Evolutionary conservation across 768 basidiomycete genomes (phyloP), one percentile per base, ranked within the genome.

Genomic region (Mycena capillaripes): DNA sequence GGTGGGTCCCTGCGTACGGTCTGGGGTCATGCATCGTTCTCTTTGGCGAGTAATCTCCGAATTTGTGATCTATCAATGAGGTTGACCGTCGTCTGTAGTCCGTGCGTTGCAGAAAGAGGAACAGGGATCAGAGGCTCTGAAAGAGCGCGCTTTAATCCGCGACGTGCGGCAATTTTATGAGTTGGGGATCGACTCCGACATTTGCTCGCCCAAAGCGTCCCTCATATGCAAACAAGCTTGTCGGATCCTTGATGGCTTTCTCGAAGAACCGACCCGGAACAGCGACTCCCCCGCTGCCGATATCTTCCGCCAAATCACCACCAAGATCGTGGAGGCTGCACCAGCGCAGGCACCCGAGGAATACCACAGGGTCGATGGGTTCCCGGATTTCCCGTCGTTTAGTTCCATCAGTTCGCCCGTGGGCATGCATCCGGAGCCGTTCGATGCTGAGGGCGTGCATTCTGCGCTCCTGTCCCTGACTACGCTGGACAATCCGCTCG

Each of bases 311-410:
- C 55, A 58, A 9, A 57, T 66, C 44, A 66, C 65, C 30, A 66
- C 56, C 17, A 46, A 38, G 32, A 57, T 66, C 30, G 34, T 34
- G 23, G 17, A 55, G 12, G 56, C 56, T 6, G 56, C 56, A 29
- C 56, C 56, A 40, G 23, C 53, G 29, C 53, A 30, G 4, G 34
- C 48, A 16, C 34, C 19, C 4, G 65, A 66, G 44, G 56, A 66
- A 23, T 48, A 50, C 65, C 65, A 46, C 17, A 57, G 11, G 32
- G 32, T 58, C 7, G 65, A 66, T 34, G 56, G 56, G 16, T 66
- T 58, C 30, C 65, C 65, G 8, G 65, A 66, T 23, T 66, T 66
- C 12, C 65, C 65, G 32, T 66, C 65, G 42, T 66, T 66, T 32
- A 66, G 65, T 14, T 58, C 65, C 10, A 30, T 66, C 42, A 38